A percentile compares a stretch with the other conserved stretches of the same genome.
These are phyloP conservation scores for Colletotrichum sp. DNA, from an alignment of 2,329 filamentous ascomycete genomes.

Conservation along the genomic window DNA sequence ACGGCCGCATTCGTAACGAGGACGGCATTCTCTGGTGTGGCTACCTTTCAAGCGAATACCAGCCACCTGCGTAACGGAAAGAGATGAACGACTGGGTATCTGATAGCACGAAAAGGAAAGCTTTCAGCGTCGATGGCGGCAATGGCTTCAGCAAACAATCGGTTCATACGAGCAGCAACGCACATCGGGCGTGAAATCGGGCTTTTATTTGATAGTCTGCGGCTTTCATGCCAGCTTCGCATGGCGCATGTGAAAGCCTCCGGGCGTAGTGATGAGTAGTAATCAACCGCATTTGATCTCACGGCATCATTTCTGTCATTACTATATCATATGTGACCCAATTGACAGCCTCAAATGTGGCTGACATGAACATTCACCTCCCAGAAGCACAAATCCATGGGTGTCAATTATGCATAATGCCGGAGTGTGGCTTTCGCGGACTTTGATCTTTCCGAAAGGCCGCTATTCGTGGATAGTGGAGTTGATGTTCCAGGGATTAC, in stretches of 20 bases:
- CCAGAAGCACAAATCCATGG: neutral
- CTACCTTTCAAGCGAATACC: neutral
- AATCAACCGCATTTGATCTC: neutral
- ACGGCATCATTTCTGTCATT: neutral
- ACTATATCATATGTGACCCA: neutral
- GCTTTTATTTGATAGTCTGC: neutral
- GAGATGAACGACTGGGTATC: neutral
- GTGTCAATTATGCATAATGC: neutral
- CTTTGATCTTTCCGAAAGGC: neutral
- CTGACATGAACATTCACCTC: neutral
- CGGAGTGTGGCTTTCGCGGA: neutral
- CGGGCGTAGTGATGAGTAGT: neutral
- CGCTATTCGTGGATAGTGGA: neutral
- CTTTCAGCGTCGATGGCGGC: neutral
- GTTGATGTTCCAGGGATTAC: neutral
- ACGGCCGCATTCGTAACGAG: neutral
- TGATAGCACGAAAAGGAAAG: neutral
- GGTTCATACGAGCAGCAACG: neutral
- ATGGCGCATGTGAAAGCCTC: fast-evolving
- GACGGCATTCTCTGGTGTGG: neutral
- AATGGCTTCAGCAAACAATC: neutral
- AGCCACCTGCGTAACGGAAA: neutral
- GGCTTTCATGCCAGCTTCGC: neutral
- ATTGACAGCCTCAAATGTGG: neutral
- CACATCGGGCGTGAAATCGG: neutral